Evolutionary conservation across 768 basidiomycete species (phyloP), one percentile per base, ranked within the genome.

Genomic region (Gymnopilus junonius): DNA sequence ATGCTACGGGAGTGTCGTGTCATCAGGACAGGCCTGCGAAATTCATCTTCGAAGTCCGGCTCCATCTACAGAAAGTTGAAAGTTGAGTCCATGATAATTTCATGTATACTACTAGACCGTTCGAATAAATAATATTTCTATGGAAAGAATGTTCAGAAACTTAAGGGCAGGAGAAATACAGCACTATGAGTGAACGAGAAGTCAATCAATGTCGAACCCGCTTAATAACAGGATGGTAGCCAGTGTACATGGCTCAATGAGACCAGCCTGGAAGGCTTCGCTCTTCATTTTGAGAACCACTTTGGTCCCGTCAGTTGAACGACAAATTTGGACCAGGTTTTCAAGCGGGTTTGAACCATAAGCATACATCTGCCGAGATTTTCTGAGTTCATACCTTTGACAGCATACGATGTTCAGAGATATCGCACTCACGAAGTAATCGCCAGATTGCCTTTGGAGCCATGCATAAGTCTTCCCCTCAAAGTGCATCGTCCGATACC

Each of bases 141-240:
- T n/a, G n/a, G n/a, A n/a, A n/a, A n/a, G n/a, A n/a, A n/a, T n/a
- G n/a, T n/a, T n/a, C n/a, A n/a, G n/a, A n/a, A n/a, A n/a, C n/a
- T n/a, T n/a, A n/a, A n/a, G n/a, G n/a, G n/a, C n/a, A n/a, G n/a
- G n/a, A n/a, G n/a, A n/a, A n/a, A n/a, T n/a, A n/a, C n/a, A n/a
- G n/a, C n/a, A n/a, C n/a, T n/a, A n/a, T n/a, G n/a, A n/a, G n/a
- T n/a, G n/a, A n/a, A n/a, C 17, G 40, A 29, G 43, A 20, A 58
- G 61, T n/a, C 40, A 65, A n/a, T 34, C 59, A 11, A 61, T 64
- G 60, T 14, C 55, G 23, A 20, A 35, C 6, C 54, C 39, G 27
- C 45, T 46, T 14, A 58, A 32, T 8, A 58, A 21, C 12, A 45
- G 14, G 27, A 55, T 29, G 4, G 39, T 29, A 20, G 54, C 54